Base-by-base conservation (phyloP, 2,329 filamentous ascomycete species). In the Hypoxylon sp. region DNA sequence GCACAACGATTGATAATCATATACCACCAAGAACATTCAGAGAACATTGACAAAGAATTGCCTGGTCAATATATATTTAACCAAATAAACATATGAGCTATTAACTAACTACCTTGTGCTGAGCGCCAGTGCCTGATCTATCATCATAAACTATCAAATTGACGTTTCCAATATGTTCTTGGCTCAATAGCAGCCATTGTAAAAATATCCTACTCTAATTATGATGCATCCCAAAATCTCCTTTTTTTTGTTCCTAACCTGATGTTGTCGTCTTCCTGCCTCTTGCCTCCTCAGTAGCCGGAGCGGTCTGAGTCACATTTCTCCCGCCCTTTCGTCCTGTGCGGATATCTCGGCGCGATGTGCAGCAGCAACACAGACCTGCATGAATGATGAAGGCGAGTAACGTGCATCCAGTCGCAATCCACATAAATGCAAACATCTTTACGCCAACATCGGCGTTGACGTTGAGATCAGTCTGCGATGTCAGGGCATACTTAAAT, bases 401-500 rank as follows among this genome's bases (percentile, higher is more conserved):
- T 4, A 90, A 72, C 1, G 83, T 81, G 53, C 87, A 82, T 0
- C 78, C 82, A 0, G 85, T 80, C 0, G 87, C 89, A 19, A 91
- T 81, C 92, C 93, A 97, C 87, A 96, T 93, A 67, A 96, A 95
- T 0, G 75, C 88, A 64, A 96, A 82, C 88, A 96, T 92, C 60
- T 83, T 79, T 25, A 69, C 72, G 4, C 91, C 91, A 23, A 96
- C 75, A 2, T 79, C 73, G 2, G 87, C 89, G 7, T 74, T 69
- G 61, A 97, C 91, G 69, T 96, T 94, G 42, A 97, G 76, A 50
- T 89, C 84, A 2, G 80, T 79, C 64, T 89, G 84, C 3, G 79
- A 80, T 15, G 84, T 84, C 62, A 95, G 84, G 45, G 90, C 89
- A 52, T 90, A 85, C 59, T 84, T 82, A 75, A 95, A 91, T 54